Percentiles rank a stretch among this genome's conserved stretches.
phyloP scores from a whole-genome alignment of 176 grass and related monocot genomes.

The Rhipidocladum racemiflorum region DNA sequence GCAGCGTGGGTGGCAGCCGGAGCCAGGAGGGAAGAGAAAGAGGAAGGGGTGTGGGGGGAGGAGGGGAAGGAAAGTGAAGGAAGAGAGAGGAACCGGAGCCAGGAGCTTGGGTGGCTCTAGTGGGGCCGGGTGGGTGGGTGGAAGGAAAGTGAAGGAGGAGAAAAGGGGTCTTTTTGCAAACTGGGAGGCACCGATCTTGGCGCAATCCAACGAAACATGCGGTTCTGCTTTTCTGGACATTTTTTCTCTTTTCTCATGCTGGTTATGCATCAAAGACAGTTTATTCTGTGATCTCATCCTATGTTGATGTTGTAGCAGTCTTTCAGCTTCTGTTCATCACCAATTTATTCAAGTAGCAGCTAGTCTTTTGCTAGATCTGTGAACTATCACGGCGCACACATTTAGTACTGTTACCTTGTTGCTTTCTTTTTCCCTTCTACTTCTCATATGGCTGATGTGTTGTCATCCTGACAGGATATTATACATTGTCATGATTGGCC shows the following conservation, averaged over 20 bases:
- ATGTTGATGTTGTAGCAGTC: neutral
- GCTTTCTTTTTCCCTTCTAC: neutral
- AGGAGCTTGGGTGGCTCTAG: too few species aligned
- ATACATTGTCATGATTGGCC: constrained; percentile 79
- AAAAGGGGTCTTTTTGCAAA: too few species aligned
- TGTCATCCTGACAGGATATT: constrained; percentile 65
- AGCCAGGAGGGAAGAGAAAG: too few species aligned
- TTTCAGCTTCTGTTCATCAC: neutral
- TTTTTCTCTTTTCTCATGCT: neutral
- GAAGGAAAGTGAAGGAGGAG: too few species aligned
- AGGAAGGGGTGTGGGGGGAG: too few species aligned
- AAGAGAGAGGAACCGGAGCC: too few species aligned
- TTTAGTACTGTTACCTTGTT: constrained; percentile 1
- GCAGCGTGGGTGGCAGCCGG: too few species aligned
- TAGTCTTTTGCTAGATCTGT: neutral
- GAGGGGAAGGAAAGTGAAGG: too few species aligned
- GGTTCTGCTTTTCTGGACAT: too few species aligned
- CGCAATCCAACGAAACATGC: too few species aligned
- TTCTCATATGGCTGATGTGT: neutral
- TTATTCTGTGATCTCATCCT: neutral
- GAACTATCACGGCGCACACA: neutral
- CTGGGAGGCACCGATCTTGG: too few species aligned
- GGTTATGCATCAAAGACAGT: neutral
- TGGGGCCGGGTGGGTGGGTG: too few species aligned
- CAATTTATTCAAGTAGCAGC: neutral